phyloP scores from a whole-genome alignment of 495 filamentous ascomycete genomes.

The Schizothecium vesticola region DNA sequence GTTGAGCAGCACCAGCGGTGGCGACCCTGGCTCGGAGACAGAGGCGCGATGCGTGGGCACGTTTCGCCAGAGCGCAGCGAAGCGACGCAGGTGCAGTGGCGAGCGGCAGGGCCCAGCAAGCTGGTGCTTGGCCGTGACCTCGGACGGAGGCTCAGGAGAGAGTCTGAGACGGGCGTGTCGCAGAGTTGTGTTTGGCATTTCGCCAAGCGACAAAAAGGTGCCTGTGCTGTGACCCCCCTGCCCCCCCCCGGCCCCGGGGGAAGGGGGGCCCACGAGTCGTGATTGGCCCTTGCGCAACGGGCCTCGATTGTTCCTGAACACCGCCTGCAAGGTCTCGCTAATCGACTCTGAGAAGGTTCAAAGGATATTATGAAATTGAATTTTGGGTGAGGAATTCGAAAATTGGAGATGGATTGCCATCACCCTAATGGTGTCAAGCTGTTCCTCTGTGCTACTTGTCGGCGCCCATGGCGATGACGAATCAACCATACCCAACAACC shows the following conservation, averaged over 20 bases:
- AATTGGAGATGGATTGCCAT: background rate
- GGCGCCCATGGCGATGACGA: background rate
- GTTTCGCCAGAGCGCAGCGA: conserved; percentile 5
- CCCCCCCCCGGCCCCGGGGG: conserved; percentile 8
- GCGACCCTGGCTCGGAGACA: background rate
- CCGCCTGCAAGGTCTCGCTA: background rate
- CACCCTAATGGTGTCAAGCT: background rate
- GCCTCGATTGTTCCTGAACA: background rate
- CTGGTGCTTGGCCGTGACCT: conserved; percentile 23
- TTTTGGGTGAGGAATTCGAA: background rate
- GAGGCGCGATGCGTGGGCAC: background rate
- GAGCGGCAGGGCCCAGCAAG: conserved; percentile 12
- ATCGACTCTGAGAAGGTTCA: background rate
- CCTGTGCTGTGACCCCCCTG: conserved; percentile 13
- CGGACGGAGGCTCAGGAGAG: conserved; percentile 30
- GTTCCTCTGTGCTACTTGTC: background rate
- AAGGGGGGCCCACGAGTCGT: background rate
- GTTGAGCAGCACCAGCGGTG: conserved; percentile 4
- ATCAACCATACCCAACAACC: background rate
- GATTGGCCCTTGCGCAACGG: background rate
- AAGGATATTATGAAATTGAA: background rate
- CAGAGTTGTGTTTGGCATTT: conserved; percentile 43
- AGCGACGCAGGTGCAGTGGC: background rate
- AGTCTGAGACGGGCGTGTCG: conserved; percentile 45
- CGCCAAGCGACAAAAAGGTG: conserved; percentile 20